Evolutionary conservation across 2,329 filamentous ascomycete species (phyloP).

Genomic region (Fusarium sp.): DNA sequence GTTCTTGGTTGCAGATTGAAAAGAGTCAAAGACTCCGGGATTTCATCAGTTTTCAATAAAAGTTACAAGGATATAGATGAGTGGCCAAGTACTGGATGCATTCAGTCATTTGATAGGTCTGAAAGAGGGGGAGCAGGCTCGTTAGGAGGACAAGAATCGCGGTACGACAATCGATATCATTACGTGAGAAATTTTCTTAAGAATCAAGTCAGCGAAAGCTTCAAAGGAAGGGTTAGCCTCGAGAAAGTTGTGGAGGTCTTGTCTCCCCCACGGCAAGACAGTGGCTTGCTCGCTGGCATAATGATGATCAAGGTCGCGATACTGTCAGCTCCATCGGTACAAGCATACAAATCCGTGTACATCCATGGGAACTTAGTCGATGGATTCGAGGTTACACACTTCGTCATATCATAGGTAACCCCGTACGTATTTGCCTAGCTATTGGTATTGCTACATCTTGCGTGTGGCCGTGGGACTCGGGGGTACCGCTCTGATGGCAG

Average conservation of each 20-base stretch:
- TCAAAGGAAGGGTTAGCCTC: background rate
- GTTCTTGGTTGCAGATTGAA: background rate
- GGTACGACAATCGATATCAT: constrained; percentile 19
- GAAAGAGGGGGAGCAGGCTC: constrained; percentile 10
- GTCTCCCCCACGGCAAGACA: constrained; percentile 8
- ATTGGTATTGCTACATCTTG: constrained; percentile 12
- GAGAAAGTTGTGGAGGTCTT: constrained; percentile 1
- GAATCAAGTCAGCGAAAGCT: constrained; percentile 6
- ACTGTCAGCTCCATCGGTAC: constrained; percentile 26
- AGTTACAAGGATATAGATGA: constrained; percentile 5
- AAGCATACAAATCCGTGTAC: constrained; percentile 4
- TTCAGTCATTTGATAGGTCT: background rate
- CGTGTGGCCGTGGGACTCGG: constrained; percentile 2
- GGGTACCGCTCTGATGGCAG: background rate
- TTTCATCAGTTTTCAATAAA: background rate
- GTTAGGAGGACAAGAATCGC: constrained; percentile 21
- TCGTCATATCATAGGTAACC: constrained; percentile 18
- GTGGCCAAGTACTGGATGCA: background rate
- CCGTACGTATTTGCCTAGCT: constrained; percentile 8
- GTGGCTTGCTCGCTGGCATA: constrained; percentile 35
- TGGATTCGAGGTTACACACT: constrained; percentile 25
- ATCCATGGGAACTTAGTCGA: constrained; percentile 29
- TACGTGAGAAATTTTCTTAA: constrained; percentile 34
- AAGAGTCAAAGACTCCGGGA: background rate
- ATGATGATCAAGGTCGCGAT: constrained; percentile 1